A percentile compares a stretch with the other conserved stretches of the same genome.
Evolutionary conservation across 2,329 filamentous ascomycete species (phyloP).

Genomic region (Xylariales sp.): DNA sequence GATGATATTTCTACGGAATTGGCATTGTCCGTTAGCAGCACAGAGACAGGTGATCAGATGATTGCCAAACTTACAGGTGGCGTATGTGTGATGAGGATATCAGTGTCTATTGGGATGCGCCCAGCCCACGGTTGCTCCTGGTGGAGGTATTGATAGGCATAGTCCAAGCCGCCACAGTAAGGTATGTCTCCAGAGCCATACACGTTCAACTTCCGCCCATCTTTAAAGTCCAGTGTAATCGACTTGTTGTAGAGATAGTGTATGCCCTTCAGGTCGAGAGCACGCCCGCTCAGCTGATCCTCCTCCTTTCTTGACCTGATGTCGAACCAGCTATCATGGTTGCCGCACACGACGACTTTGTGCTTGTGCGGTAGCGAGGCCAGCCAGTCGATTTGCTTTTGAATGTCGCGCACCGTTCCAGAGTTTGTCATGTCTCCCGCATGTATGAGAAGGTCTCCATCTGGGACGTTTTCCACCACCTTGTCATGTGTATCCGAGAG

Average conservation of each 20-base stretch:
- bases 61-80: slow-evolving; percentile 56
- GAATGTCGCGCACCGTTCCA: slow-evolving; percentile 69
- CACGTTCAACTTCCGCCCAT: slow-evolving; percentile 58
- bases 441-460: slow-evolving; percentile 83
- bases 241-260: slow-evolving; percentile 71
- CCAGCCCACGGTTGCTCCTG: slow-evolving; percentile 66
- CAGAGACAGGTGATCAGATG: neutral
- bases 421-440: slow-evolving; percentile 78
- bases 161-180: slow-evolving; percentile 63
- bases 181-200: slow-evolving; percentile 84
- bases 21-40: neutral
- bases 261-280: slow-evolving; percentile 62
- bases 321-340: slow-evolving; percentile 87
- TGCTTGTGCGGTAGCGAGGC: slow-evolving; percentile 66
- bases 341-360: slow-evolving; percentile 81
- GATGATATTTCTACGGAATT: slow-evolving; percentile 61
- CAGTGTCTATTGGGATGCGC: slow-evolving; percentile 66
- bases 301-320: slow-evolving; percentile 51
- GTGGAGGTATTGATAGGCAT: slow-evolving; percentile 73
- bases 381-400: slow-evolving; percentile 83
- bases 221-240: slow-evolving; percentile 58
- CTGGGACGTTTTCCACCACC: slow-evolving; percentile 55
- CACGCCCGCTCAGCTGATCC: slow-evolving; percentile 47
- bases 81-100: slow-evolving; percentile 77
- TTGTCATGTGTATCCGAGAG: slow-evolving; percentile 84